A percentile compares a stretch with the other conserved stretches of the same genome.
phyloP scores from a whole-genome alignment of 441 rosid species.

The Macaranga tanarius region DNA sequence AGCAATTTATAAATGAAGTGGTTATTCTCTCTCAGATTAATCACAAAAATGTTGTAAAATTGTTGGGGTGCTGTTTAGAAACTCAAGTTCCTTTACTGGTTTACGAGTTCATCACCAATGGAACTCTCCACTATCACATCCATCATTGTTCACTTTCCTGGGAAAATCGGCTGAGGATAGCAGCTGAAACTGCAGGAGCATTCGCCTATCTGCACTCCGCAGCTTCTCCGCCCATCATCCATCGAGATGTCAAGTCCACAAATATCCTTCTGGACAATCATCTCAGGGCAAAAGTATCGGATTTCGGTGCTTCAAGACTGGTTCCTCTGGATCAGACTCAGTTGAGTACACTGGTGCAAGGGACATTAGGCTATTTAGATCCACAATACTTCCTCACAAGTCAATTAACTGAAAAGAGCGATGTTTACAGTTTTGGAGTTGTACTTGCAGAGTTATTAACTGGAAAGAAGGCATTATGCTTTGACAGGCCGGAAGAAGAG shows the following conservation, averaged over 20 bases:
- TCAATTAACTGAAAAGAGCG: conserved; percentile 31
- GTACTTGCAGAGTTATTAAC: conserved; percentile 37
- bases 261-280: conserved; percentile 35
- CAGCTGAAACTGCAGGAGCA: conserved; percentile 36
- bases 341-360: conserved; percentile 34
- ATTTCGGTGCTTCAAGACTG: conserved; percentile 42
- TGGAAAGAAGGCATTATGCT: conserved; percentile 26
- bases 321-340: conserved; percentile 32
- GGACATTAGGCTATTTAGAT: conserved; percentile 26
- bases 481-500: conserved; percentile 29
- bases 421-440: conserved; percentile 44
- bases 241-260: conserved; percentile 35
- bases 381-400: conserved; percentile 22
- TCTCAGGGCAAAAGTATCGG: conserved; percentile 35
- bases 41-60: conserved; percentile 36
- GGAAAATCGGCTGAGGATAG: conserved; percentile 34
- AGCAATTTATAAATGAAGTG: conserved; percentile 37
- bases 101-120: conserved; percentile 38
- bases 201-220: conserved; percentile 42
- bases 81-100: conserved; percentile 35
- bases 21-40: conserved; percentile 37
- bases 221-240: conserved; percentile 36
- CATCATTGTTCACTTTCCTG: conserved; percentile 19
- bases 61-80: conserved; percentile 44
- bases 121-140: conserved; percentile 31